phyloP scores from a whole-genome alignment of 805 yeast genomes.

The Suhomyces sp. region DNA sequence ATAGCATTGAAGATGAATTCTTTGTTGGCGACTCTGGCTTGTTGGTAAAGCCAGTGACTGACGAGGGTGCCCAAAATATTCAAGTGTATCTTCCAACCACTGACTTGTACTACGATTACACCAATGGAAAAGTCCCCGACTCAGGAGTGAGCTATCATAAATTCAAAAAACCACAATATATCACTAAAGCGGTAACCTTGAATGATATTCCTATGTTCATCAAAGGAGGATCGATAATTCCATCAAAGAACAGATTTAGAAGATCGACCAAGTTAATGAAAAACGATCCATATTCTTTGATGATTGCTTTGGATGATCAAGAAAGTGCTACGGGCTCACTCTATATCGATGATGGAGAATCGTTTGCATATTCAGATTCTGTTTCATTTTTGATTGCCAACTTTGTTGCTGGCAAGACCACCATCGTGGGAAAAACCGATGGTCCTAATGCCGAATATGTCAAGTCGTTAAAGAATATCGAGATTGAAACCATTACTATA shows the following conservation, averaged over 20 bases:
- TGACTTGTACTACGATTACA: constrained; percentile 57
- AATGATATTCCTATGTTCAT: constrained; percentile 67
- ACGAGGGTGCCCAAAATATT: constrained; percentile 44
- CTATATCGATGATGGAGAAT: constrained; percentile 84
- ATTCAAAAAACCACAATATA: constrained; percentile 30
- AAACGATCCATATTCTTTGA: constrained; percentile 77
- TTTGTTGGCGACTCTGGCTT: constrained; percentile 70
- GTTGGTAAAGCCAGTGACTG: constrained; percentile 77
- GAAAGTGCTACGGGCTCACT: constrained; percentile 58
- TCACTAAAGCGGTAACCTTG: constrained; percentile 46
- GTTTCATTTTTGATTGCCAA: constrained; percentile 54
- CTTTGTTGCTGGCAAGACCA: constrained; percentile 38
- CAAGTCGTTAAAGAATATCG: constrained; percentile 31
- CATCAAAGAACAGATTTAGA: constrained; percentile 71
- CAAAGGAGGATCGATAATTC: constrained; percentile 76
- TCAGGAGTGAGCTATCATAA: constrained; percentile 19
- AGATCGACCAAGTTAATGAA: constrained; percentile 75
- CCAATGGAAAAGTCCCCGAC: constrained; percentile 26
- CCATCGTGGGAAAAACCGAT: constrained; percentile 17
- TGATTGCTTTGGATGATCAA: constrained; percentile 52
- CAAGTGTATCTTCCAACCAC: constrained; percentile 54
- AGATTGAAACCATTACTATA: constrained; percentile 54
- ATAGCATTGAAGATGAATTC: constrained; percentile 77
- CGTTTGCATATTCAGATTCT: constrained; percentile 55
- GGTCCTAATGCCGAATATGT: constrained; percentile 9